Evolutionary conservation across 1,284 basidiomycete species (phyloP).

Genomic region (Leccinum griseonigrum): DNA sequence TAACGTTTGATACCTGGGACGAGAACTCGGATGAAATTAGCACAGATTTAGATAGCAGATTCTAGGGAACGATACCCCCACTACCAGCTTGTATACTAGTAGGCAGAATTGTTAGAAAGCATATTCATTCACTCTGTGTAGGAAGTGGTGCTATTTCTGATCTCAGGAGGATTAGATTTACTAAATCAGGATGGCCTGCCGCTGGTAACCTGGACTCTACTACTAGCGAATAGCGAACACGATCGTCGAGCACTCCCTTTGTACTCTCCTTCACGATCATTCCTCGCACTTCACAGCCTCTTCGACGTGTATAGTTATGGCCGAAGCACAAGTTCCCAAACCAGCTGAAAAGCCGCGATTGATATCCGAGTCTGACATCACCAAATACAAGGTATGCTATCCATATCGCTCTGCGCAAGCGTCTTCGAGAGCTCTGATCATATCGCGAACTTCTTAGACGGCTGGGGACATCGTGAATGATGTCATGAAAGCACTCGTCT

Average conservation of each 20-base stretch:
- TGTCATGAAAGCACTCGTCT: conserved; percentile 85
- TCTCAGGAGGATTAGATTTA: conserved; percentile 7
- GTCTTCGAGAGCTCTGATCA: conserved; percentile 10
- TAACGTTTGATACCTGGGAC: conserved; percentile 21
- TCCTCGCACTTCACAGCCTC: conserved; percentile 3
- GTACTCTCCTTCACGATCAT: conserved; percentile 9
- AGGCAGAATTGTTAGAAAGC: conserved; percentile 16
- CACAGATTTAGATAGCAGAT: conserved; percentile 20
- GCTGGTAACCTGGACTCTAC: not conserved
- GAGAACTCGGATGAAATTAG: conserved; percentile 8
- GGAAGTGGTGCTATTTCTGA: not conserved
- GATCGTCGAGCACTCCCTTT: not conserved
- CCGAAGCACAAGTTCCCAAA: conserved; percentile 46
- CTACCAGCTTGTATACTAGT: conserved; percentile 26
- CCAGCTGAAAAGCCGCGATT: conserved; percentile 48
- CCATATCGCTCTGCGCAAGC: not conserved
- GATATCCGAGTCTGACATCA: conserved; percentile 70
- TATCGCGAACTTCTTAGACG: conserved; percentile 44
- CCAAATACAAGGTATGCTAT: conserved; percentile 73
- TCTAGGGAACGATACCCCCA: conserved; percentile 25
- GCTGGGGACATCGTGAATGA: conserved; percentile 89
- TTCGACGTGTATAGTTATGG: conserved; percentile 41
- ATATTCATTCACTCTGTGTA: conserved; percentile 6
- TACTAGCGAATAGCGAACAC: too few relatives aligned
- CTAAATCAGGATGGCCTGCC: conserved; percentile 25